These are phyloP conservation scores for Tephrocybe sp. DNA, from an alignment of 768 basidiomycete species.

Conservation along the genomic window DNA sequence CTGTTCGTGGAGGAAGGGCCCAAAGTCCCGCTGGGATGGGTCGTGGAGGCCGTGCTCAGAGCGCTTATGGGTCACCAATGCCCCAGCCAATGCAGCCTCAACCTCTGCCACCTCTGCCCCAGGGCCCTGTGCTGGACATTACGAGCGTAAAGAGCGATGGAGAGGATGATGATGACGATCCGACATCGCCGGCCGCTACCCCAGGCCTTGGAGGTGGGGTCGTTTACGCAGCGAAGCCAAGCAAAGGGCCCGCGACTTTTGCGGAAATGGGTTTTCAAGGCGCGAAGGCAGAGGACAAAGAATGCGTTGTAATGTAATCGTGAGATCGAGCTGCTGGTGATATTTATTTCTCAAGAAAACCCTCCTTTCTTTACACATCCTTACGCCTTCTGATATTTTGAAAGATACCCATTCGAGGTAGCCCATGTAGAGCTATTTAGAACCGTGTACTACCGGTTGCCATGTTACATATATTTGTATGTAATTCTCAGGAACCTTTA, in stretches of 20 bases:
- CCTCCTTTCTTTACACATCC: not conserved
- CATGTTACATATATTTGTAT: not conserved
- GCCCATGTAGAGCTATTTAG: not conserved
- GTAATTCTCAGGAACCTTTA: too few relatives aligned
- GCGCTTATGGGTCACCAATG: conserved; percentile 1
- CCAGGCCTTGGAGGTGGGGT: conserved; percentile 21
- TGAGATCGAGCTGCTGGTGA: not conserved
- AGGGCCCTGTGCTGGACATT: conserved; percentile 12
- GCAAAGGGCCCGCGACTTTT: conserved; percentile 70
- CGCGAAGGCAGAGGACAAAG: conserved; percentile 74
- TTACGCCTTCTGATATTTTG: not conserved
- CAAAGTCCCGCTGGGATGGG: conserved; percentile 13
- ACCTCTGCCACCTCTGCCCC: conserved; percentile 4
- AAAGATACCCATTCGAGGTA: not conserved
- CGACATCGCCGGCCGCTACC: conserved; percentile 12
- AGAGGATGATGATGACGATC: conserved; percentile 5
- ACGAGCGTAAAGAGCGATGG: not conserved
- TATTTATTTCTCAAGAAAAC: not conserved
- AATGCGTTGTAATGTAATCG: conserved; percentile 85
- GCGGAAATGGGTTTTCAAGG: conserved; percentile 92
- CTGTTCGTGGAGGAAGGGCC: conserved; percentile 15
- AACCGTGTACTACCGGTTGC: not conserved
- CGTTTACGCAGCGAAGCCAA: conserved; percentile 22
- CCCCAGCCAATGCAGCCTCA: not conserved
- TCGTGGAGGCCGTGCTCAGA: conserved; percentile 8